Conservation (phyloP, 495 filamentous ascomycete genomes). For the Penicillium subrubescens region DNA sequence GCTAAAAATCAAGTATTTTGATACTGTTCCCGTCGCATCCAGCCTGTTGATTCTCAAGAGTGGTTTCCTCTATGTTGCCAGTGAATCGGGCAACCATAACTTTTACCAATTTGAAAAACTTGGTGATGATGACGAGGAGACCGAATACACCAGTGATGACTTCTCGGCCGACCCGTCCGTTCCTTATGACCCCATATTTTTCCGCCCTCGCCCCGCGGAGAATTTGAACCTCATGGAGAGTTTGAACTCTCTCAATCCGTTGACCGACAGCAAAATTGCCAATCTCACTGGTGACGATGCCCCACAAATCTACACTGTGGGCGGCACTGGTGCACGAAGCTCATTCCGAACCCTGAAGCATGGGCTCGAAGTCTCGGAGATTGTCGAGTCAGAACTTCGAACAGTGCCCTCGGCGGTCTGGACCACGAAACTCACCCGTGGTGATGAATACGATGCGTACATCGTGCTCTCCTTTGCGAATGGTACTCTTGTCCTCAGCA, state of each 20-base stretch:
- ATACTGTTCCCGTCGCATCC: conserved; percentile 86
- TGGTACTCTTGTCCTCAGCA: conserved; percentile 82
- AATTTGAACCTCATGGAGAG: conserved; percentile 85
- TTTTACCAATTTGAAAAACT: conserved; percentile 98
- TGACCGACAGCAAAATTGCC: conserved; percentile 85
- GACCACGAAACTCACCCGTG: conserved; percentile 85
- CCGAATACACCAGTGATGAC: conserved; percentile 79
- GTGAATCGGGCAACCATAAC: conserved; percentile 88
- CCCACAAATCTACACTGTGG: conserved; percentile 92
- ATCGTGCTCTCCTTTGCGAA: conserved; percentile 71
- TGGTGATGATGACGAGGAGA: conserved; percentile 92
- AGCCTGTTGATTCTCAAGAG: conserved; percentile 92
- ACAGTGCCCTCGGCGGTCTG: conserved; percentile 86
- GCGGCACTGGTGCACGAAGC: conserved; percentile 84
- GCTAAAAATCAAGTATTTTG: conserved; percentile 96
- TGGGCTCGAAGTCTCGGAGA: conserved; percentile 88
- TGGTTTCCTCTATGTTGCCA: conserved; percentile 91
- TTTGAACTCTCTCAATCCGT: conserved; percentile 85
- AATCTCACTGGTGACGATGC: conserved; percentile 91
- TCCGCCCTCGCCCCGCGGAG: conserved; percentile 75
- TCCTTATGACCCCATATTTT: conserved; percentile 74
- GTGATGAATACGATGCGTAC: conserved; percentile 83
- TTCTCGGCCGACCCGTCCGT: conserved; percentile 73
- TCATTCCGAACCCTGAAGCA: conserved; percentile 90
- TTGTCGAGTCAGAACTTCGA: conserved; percentile 88